Evolutionary conservation across 495 filamentous ascomycete species (phyloP), one percentile per base, ranked within the genome.

Genomic region (Jackrogersella minutella): DNA sequence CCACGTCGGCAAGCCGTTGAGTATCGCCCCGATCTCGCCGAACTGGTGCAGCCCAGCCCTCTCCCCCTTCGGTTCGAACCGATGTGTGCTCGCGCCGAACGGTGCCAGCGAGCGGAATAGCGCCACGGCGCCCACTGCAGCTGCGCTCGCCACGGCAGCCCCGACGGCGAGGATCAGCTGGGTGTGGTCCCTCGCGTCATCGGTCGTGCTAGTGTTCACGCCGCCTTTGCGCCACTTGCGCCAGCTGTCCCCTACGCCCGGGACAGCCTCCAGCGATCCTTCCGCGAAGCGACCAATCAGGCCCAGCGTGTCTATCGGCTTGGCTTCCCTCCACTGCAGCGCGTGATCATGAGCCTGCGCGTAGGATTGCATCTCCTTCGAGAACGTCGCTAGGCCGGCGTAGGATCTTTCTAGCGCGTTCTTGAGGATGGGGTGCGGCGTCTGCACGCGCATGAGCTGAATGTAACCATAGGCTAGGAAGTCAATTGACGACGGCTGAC

Each of bases 381-480:
- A 81, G 74, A 89, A 93, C 13, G 58, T 74, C 13, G 78, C 74
- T 28, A 94, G 62, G 2, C 69, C 71, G 3, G 80, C 78, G 50
- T 85, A 90, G 66, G 86, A 84, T 39, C 65, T 73, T 53, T 78
- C 74, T 75, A 97, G 81, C 6, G 82, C 79, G 47, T 88, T 84
- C 46, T 80, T 78, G 17, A 97, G 80, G 87, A 91, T 97, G 21
- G 85, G 74, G 50, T 89, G 83, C 17, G 92, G 90, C 24, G 89
- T 82, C 2, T 91, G 87, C 16, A 90, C 80, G 2, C 91, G 76
- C 75, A 90, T 89, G 39, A 97, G 74, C 6, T 86, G 83, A 39
- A 97, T 77, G 75, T 94, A 97, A 17, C 87, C 95, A 58, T 90
- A 81, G 1, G 85, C 88, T 22, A 96, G 68, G 72, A 91, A 96